Conservation (phyloP, 208 protist genomes). For the Acanthamoeba castellanii region DNA sequence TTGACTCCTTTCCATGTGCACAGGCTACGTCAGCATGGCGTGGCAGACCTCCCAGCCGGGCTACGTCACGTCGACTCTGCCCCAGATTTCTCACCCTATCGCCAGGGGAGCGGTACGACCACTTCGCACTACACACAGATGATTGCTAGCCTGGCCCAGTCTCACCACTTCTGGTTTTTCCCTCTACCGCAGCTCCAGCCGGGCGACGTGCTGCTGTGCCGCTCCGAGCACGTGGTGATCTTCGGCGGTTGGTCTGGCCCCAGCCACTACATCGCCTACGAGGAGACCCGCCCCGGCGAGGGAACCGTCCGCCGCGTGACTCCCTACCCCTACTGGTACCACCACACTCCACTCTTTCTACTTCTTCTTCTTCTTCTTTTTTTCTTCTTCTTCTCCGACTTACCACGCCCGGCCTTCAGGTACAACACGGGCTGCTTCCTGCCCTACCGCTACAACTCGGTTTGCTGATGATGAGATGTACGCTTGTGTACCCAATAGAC, state of each 20-base stretch:
- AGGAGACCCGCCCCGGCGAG: slow-evolving; percentile 35
- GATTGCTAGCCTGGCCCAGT: not conserved
- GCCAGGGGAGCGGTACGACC: not conserved
- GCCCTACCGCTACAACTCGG: slow-evolving; percentile 27
- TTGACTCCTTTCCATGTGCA: not conserved
- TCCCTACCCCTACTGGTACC: slow-evolving; percentile 14
- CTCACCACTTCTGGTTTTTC: no score
- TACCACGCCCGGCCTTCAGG: not conserved
- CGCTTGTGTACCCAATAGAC: not conserved
- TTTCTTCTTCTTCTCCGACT: not conserved
- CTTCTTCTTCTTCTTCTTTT: not conserved
- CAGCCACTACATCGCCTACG: slow-evolving; percentile 11
- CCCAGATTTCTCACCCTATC: slow-evolving; percentile 21
- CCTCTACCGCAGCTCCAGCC: not conserved
- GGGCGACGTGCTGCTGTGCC: slow-evolving; percentile 20
- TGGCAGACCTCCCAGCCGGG: not conserved
- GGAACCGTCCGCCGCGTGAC: slow-evolving; percentile 1
- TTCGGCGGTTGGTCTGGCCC: slow-evolving; percentile 1
- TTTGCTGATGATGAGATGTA: not conserved
- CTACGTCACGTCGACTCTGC: not conserved
- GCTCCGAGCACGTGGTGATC: slow-evolving; percentile 19
- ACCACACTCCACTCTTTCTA: not conserved
- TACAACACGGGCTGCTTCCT: slow-evolving; percentile 51
- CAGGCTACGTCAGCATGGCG: slow-evolving; percentile 25
- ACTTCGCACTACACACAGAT: not conserved